Percentiles rank a stretch among this genome's conserved stretches.
phyloP scores from a whole-genome alignment of 257 asterid genomes.

The Perilla frutescens region DNA sequence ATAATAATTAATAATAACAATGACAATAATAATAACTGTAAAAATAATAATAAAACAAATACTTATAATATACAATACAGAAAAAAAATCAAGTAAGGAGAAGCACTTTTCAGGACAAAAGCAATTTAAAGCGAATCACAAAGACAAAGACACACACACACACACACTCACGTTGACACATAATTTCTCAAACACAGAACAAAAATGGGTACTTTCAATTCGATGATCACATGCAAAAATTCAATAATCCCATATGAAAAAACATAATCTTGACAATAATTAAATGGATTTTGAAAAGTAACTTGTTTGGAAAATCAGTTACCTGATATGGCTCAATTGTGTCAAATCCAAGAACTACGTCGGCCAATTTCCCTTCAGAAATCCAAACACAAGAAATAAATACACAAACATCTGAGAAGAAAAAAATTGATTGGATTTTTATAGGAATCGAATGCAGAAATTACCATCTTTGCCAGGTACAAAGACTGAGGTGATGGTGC shows the following conservation, averaged over 20 bases:
- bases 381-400: constrained; percentile 14
- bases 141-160: constrained; percentile 1
- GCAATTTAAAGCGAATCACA: not conserved
- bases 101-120: too few species aligned
- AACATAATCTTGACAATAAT: constrained; percentile 11
- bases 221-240: constrained; percentile 16
- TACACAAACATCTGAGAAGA: constrained; percentile 4
- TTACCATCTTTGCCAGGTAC: constrained; percentile 89
- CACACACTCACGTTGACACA: not conserved
- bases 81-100: too few species aligned
- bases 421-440: constrained; percentile 10
- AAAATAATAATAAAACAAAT: not conserved
- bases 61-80: not conserved
- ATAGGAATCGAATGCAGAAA: constrained; percentile 13
- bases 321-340: constrained; percentile 89
- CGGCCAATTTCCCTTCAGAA: constrained; percentile 78
- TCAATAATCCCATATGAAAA: constrained; percentile 6
- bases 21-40: not conserved
- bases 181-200: constrained; percentile 27
- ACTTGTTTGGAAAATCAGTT: constrained; percentile 2
- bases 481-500: constrained; percentile 84
- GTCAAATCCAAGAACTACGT: constrained; percentile 98
- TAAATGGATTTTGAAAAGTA: not conserved
- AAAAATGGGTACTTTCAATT: not conserved
- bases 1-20: not conserved